A percentile compares a stretch with the other conserved stretches of the same genome.
phyloP scores from a whole-genome alignment of 2,329 filamentous ascomycete species.

The Immersiporthe knoxdaviesiana region DNA sequence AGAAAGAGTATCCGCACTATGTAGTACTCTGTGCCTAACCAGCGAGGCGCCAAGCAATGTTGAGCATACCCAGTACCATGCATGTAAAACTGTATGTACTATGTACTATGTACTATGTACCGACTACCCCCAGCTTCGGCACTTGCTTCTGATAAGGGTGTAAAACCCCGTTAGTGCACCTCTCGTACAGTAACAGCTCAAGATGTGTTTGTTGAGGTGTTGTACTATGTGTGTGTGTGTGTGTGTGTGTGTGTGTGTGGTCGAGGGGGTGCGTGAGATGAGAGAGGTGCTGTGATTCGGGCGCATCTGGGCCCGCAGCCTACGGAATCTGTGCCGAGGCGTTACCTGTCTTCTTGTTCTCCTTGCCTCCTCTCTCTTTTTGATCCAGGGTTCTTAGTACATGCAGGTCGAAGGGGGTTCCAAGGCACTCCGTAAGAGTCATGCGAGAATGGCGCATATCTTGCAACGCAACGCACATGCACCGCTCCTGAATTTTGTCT shows the following conservation, averaged over 20 bases:
- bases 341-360: not conserved
- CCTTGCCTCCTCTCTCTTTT: not conserved
- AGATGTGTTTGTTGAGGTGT: not conserved
- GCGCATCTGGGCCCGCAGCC: not conserved
- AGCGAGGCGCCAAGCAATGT: not conserved
- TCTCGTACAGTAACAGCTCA: not conserved
- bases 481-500: not conserved
- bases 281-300: not conserved
- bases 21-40: no score
- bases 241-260: no score
- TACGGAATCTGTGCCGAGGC: not conserved
- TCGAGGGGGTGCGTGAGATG: not conserved
- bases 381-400: no score
- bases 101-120: not conserved
- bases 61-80: not conserved
- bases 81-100: not conserved
- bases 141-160: not conserved
- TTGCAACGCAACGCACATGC: slow-evolving; percentile 5
- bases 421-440: not conserved
- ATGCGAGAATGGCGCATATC: not conserved
- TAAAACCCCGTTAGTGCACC: not conserved
- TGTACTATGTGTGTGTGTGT: no score
- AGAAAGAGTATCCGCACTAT: no score
- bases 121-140: slow-evolving; percentile 2
- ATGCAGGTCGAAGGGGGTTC: not conserved